Evolutionary conservation across 306 rosid genomes (phyloP).

Genomic region (Sindora glabra): DNA sequence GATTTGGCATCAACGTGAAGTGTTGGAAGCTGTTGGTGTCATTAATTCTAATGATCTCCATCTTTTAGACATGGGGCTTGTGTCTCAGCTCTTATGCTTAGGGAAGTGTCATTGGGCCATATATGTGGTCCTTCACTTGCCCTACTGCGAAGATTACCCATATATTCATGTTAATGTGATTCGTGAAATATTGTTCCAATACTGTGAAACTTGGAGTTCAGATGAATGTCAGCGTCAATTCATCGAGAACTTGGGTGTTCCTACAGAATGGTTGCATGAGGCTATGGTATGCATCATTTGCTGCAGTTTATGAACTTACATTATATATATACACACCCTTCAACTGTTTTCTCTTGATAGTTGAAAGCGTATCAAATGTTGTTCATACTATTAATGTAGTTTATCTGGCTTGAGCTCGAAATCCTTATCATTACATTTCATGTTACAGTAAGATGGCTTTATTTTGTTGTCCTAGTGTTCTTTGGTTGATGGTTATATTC

Average conservation of each 20-base stretch:
- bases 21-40: conserved; percentile 84
- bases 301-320: not conserved
- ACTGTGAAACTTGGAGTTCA: conserved; percentile 95
- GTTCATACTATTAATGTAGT: not conserved
- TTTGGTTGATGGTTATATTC: conserved; percentile 3
- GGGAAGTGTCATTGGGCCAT: conserved; percentile 97
- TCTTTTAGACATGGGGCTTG: conserved; percentile 79
- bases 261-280: conserved; percentile 84
- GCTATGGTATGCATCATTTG: conserved; percentile 65
- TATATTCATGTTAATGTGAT: conserved; percentile 73
- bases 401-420: conserved; percentile 12
- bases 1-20: conserved; percentile 93
- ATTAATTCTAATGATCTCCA: conserved; percentile 78
- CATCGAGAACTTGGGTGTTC: conserved; percentile 83
- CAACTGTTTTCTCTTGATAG: not conserved
- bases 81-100: conserved; percentile 75
- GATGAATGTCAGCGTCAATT: conserved; percentile 62
- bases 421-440: not conserved
- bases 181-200: conserved; percentile 87
- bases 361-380: not conserved
- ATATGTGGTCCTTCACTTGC: conserved; percentile 90
- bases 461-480: not conserved
- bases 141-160: conserved; percentile 67
- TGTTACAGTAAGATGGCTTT: conserved; percentile 6
- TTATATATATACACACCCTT: not conserved